Percentiles rank a stretch among this genome's conserved stretches.
Conservation (phyloP, 345 rosid species). For the Arabidopsis suecica region DNA sequence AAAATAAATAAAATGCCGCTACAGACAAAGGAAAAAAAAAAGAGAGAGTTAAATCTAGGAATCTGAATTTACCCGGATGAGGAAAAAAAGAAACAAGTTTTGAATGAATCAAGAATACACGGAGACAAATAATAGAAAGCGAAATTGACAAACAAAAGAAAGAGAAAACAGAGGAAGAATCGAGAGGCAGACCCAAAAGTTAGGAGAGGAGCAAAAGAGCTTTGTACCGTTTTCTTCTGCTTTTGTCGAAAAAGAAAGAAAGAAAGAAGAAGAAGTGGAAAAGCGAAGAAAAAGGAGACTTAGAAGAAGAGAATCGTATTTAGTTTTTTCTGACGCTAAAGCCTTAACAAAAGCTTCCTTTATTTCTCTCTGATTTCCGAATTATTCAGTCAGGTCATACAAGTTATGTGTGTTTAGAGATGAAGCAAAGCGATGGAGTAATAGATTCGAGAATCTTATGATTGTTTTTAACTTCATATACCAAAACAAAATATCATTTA, state of each 20-base stretch:
- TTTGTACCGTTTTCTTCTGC: constrained; percentile 28
- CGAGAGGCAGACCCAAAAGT: constrained; percentile 33
- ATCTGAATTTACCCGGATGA: constrained; percentile 21
- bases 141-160: neutral
- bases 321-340: constrained; percentile 58
- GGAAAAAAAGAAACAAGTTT: neutral
- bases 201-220: constrained; percentile 29
- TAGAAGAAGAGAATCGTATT: constrained; percentile 63
- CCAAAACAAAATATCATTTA: neutral
- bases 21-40: neutral
- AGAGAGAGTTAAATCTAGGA: neutral
- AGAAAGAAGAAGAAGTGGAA: constrained; percentile 34
- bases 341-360: constrained; percentile 42
- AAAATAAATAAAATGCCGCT: no score
- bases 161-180: constrained; percentile 23
- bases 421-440: constrained; percentile 43
- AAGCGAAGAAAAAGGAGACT: constrained; percentile 58
- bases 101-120: neutral
- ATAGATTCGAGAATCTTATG: constrained; percentile 38
- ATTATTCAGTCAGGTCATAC: constrained; percentile 47
- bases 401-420: constrained; percentile 36
- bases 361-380: constrained; percentile 34
- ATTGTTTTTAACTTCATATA: constrained; percentile 11
- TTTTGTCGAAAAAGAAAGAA: neutral
- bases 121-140: neutral